A percentile compares a stretch with the other conserved stretches of the same genome.
Evolutionary conservation across 2,329 filamentous ascomycete genomes (phyloP).

Genomic region (Phialemonium atrogriseum): DNA sequence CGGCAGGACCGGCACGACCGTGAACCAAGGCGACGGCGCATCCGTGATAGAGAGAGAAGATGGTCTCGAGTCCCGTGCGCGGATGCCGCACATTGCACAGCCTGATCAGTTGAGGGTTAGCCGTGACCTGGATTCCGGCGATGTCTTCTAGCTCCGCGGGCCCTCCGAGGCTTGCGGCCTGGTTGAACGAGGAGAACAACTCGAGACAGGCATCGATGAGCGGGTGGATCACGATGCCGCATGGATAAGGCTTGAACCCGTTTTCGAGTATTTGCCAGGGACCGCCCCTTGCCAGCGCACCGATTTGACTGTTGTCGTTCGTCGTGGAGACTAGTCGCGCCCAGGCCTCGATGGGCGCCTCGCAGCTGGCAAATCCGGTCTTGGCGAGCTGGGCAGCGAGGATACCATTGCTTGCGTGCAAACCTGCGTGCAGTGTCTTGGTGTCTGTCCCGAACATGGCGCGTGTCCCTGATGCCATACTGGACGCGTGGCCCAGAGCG

Average conservation of each 20-base stretch:
- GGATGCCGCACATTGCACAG: constrained; percentile 42
- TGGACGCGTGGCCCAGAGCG: constrained; percentile 44
- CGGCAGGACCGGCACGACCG: constrained; percentile 39
- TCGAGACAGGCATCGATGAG: constrained; percentile 43
- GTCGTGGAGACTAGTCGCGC: constrained; percentile 38
- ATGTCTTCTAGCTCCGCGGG: constrained; percentile 37
- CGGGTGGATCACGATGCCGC: constrained; percentile 48
- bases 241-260: constrained; percentile 49
- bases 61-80: constrained; percentile 39
- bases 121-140: constrained; percentile 32
- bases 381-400: constrained; percentile 28
- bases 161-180: no score
- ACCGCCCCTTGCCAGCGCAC: no score
- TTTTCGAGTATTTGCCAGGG: constrained; percentile 44
- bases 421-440: constrained; percentile 45
- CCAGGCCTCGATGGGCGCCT: constrained; percentile 43
- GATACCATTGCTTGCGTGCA: constrained; percentile 43
- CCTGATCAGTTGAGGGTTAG: constrained; percentile 44
- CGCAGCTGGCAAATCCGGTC: constrained; percentile 39
- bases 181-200: no score
- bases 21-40: constrained; percentile 40
- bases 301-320: no score
- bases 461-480: constrained; percentile 43
- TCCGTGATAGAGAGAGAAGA: constrained; percentile 48
- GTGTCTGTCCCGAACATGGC: constrained; percentile 48